Evolutionary conservation across 2,329 filamentous ascomycete genomes (phyloP).

Genomic region (Ceratocystis ficicola): DNA sequence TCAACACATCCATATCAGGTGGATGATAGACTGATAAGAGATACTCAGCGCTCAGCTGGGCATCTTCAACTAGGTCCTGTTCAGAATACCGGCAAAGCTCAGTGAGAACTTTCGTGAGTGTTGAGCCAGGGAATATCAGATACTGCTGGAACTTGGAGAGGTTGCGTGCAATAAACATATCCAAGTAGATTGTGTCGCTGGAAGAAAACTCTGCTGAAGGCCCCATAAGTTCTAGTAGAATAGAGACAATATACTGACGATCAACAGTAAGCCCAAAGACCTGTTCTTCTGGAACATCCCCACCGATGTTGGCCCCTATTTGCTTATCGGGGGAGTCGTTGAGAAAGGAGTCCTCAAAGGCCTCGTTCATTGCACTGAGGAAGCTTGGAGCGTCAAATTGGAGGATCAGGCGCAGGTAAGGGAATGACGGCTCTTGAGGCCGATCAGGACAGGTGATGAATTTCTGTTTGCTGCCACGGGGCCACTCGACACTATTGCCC

Average conservation of each 20-base stretch:
- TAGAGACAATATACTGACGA: constrained; percentile 83
- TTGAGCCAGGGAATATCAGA: constrained; percentile 76
- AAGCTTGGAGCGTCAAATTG: constrained; percentile 86
- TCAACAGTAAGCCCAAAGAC: constrained; percentile 63
- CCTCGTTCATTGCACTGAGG: constrained; percentile 89
- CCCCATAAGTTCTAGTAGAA: constrained; percentile 83
- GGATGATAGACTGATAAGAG: constrained; percentile 87
- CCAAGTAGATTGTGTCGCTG: constrained; percentile 81
- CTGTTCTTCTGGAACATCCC: constrained; percentile 50
- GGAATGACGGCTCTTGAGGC: constrained; percentile 61
- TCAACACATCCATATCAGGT: constrained; percentile 61
- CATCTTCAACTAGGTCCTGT: constrained; percentile 73
- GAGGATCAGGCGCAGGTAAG: constrained; percentile 71
- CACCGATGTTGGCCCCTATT: constrained; percentile 39
- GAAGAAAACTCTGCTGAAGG: constrained; percentile 54
- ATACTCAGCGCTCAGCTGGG: constrained; percentile 94
- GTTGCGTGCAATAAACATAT: constrained; percentile 97
- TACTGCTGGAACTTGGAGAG: constrained; percentile 95
- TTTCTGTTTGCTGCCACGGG: constrained; percentile 46
- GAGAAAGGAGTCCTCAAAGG: constrained; percentile 87
- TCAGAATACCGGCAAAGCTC: constrained; percentile 78
- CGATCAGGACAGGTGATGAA: constrained; percentile 49
- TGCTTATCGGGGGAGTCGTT: constrained; percentile 63
- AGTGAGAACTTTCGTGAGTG: constrained; percentile 65
- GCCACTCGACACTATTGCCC: constrained; percentile 65